Percentiles rank a stretch among this genome's conserved stretches.
These are phyloP conservation scores for Pseudopyrenochaeta lycopersici DNA, from an alignment of 2,329 filamentous ascomycete genomes.

Conservation along the genomic window DNA sequence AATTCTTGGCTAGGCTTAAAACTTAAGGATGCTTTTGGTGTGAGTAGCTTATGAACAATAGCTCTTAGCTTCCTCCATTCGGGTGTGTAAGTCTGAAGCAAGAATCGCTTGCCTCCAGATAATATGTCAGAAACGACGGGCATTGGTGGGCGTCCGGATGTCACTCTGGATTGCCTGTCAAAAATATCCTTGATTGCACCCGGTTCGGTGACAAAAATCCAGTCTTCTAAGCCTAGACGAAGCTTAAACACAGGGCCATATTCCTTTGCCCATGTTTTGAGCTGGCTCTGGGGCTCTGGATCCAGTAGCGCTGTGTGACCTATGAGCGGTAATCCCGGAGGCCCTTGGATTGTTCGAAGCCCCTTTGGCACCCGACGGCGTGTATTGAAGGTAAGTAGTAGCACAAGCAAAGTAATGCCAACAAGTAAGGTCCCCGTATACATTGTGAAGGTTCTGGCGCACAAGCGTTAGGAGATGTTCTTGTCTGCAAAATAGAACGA, in stretches of 20 bases:
- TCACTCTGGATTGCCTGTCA: conserved; percentile 45
- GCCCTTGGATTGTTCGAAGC: neutral
- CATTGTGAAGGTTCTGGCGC: no score
- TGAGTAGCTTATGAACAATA: conserved; percentile 44
- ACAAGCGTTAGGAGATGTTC: no score
- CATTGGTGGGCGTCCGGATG: conserved; percentile 42
- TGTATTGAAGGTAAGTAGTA: no score
- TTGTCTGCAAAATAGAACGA: no score
- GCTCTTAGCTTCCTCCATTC: conserved; percentile 47
- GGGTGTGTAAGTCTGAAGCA: conserved; percentile 47
- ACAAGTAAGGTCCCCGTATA: no score
- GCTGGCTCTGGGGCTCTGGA: neutral
- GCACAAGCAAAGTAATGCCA: no score
- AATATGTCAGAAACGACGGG: conserved; percentile 48
- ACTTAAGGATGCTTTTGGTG: conserved; percentile 39
- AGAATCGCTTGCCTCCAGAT: conserved; percentile 46
- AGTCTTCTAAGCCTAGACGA: conserved; percentile 51
- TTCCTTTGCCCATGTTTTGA: conserved; percentile 10
- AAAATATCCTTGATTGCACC: conserved; percentile 54
- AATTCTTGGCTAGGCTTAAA: conserved; percentile 54
- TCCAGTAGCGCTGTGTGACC: neutral
- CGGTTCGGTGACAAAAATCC: conserved; percentile 52
- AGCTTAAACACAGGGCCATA: conserved; percentile 55
- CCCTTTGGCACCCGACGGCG: neutral
- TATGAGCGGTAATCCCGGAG: neutral